Base-by-base conservation (phyloP, 129 eudicot genomes). In the Flaveria trinervia region DNA sequence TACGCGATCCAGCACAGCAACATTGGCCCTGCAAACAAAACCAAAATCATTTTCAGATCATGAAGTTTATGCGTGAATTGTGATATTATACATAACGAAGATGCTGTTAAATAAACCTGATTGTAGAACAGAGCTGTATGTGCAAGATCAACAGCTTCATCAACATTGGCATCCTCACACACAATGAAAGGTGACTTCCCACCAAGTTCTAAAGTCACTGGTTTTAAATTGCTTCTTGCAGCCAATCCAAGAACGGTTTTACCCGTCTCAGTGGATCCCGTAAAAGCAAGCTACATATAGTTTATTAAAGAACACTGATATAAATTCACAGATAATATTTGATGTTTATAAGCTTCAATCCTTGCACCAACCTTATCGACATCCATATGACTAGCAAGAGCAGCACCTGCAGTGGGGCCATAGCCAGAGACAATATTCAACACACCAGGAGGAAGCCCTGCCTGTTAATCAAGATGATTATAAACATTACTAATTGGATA, bases 321-420 rank as follows among this genome's bases (percentile, higher is more conserved):
- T 73, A 28, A 62, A 13, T 5, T 17, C 6, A 18, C 16, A 20
- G 17, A 74, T 36, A 84, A 7, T 39, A 73, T 45, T 14, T 25
- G 18, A 9, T 6, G 2, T 44, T 23, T 61, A 77, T 23, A 41
- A 46, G 22, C 45, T 44, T 23, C 9, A 7, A 67, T 33, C 17
- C 59, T 78, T 22, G 0, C 26, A 78, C 69, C 49, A 62, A 91
- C 97, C 94, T 91, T 91, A 73, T 91, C 97, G 11, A 91, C 97
- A 59, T 91, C 94, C 97, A 91, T 88, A 79, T 88, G 97, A 71
- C 97, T 86, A 68, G 90, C 89, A 79, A 91, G 90, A 83, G 97
- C 97, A 17, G 94, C 97, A 65, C 97, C 97, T 25, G 97, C 97
- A 79, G 81, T 84, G 0, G 92, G 92, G 20, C 97, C 97, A 57